Evolutionary conservation across 2,329 filamentous ascomycete species (phyloP).

Genomic region (Alternaria incomplexa): DNA sequence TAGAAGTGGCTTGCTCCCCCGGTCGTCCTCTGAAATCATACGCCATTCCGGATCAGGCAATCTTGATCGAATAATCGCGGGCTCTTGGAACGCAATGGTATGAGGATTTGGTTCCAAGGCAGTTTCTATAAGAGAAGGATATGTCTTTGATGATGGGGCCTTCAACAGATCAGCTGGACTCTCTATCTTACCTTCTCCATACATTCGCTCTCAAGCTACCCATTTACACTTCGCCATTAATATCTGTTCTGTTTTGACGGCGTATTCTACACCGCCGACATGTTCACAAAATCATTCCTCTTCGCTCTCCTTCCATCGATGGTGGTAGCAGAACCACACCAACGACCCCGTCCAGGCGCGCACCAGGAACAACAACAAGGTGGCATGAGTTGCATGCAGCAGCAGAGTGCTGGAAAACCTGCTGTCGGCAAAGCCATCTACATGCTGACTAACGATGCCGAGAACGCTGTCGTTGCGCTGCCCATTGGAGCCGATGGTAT

Average conservation of each 20-base stretch:
- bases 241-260: neutral
- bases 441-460: conserved; percentile 60
- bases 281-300: neutral
- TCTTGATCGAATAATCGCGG: conserved; percentile 20
- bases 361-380: neutral
- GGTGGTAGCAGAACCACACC: conserved; percentile 9
- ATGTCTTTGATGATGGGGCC: neutral
- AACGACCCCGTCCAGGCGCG: neutral
- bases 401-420: neutral
- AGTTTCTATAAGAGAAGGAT: neutral
- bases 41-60: neutral
- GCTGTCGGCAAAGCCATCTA: conserved; percentile 58
- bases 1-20: neutral
- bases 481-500: conserved; percentile 57
- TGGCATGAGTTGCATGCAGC: conserved; percentile 5
- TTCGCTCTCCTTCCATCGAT: conserved; percentile 7
- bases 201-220: neutral
- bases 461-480: conserved; percentile 60
- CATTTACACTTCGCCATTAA: neutral
- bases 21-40: neutral
- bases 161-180: neutral
- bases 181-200: neutral
- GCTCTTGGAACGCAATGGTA: neutral
- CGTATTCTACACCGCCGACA: neutral
- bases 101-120: neutral